phyloP scores from a whole-genome alignment of 2,329 filamentous ascomycete species.

The Chrysosporium queenslandicum region DNA sequence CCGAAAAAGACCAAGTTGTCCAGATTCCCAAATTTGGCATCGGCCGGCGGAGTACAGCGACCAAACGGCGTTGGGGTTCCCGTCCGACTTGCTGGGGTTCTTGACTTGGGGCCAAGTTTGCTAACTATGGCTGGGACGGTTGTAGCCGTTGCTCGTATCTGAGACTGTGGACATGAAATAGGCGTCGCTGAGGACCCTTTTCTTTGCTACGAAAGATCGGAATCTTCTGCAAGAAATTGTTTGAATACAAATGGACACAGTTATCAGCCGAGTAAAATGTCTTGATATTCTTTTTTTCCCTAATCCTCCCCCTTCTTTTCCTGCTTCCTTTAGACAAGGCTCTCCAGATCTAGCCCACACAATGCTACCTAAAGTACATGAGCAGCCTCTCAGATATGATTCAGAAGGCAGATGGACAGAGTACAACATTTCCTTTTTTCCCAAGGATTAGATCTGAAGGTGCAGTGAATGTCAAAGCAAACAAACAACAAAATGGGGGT shows the following conservation, averaged over 20 bases:
- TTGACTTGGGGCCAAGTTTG: too few species aligned
- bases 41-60: background rate
- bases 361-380: slow-evolving; percentile 10
- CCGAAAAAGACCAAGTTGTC: background rate
- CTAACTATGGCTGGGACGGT: too few species aligned
- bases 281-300: slow-evolving; percentile 3
- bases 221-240: background rate
- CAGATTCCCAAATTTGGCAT: background rate
- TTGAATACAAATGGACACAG: background rate
- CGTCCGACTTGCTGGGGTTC: background rate
- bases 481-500: background rate
- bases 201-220: background rate
- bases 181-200: background rate
- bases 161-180: background rate
- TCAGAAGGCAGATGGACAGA: background rate
- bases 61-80: background rate
- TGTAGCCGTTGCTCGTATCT: too few species aligned
- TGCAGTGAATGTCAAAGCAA: slow-evolving; percentile 2
- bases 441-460: slow-evolving; percentile 8
- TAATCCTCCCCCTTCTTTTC: slow-evolving; percentile 3
- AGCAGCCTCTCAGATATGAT: background rate
- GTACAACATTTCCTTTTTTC: background rate
- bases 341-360: slow-evolving; percentile 1
- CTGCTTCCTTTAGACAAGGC: background rate
- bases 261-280: slow-evolving; percentile 6